Evolutionary conservation across 2,329 filamentous ascomycete species (phyloP), one percentile per base, ranked within the genome.

Genomic region (Rhynchosporium graminicola): DNA sequence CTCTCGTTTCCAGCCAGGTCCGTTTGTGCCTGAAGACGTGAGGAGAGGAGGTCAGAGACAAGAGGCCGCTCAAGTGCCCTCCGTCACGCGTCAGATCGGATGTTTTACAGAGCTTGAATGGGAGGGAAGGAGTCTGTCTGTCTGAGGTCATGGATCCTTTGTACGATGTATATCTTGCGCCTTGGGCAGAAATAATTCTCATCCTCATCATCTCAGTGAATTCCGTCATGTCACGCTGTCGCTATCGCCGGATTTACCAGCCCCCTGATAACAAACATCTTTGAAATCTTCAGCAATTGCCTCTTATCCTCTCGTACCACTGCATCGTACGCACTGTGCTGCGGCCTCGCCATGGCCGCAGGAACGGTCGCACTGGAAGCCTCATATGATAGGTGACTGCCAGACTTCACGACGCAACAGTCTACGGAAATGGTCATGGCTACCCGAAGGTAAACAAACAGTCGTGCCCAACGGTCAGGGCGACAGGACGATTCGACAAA

Each of bases 361-460:
- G 52, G 43, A 56, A 56, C 52, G 52, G 52, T 56, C 52, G 38
- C 38, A 40, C 38, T n/a, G 50, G 50, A 54, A 54, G 33, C 50
- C 50, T 54, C 50, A 54, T 26, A 40, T 54, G 50, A 54, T 54
- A 54, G 50, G 50, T 54, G 50, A 54, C n/a, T 33, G 52, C 20
- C 26, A 20, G 38, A 45, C 38, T 38, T 9, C 28, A 56, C 28
- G 52, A 43, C 38, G 36, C 38, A 38, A 12, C 38, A 56, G 43
- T 40, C 5, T 40, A 33, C 4, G 12, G n/a, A 7, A 20, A 4
- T n/a, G n/a, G 20, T 26, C 38, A 52, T 54, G 48, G 50, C 50
- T 54, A 54, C 50, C 50, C 50, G 40, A 54, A 54, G 31, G 38
- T 26, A 38, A 54, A 20, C 20, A 20, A 54, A 54, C 33, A 54